Base-by-base conservation (phyloP, 2,329 filamentous ascomycete species). In the Trichoderma koningii region DNA sequence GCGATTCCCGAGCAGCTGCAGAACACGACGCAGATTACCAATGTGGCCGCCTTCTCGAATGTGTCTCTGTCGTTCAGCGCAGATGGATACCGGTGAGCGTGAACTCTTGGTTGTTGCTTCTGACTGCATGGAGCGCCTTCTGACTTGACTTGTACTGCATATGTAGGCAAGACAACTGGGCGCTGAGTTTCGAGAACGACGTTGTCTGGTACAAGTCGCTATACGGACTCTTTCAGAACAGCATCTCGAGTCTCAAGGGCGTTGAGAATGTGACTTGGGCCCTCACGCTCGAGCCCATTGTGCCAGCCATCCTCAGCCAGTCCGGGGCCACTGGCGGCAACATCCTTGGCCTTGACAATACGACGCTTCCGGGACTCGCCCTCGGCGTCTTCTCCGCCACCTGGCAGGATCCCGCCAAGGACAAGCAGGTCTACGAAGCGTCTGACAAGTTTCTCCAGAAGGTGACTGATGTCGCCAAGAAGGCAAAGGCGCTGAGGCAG, bases 341-440 rank as follows among this genome's bases (percentile, higher is more conserved):
- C 34, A 69, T 73, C 19, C 70, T 77, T 70, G 76, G 74, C 1
- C 52, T 55, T 9, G 30, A 55, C 21, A 55, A n/a, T 5, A 42
- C 21, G 7, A 30, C 52, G 21, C 19, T 34, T 5, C 30, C 19
- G 52, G 52, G 52, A 21, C n/a, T 42, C 7, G 23, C 41, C n/a
- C 21, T 30, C 28, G 17, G 28, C 21, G 15, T 55, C 19, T 34
- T 55, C 52, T 38, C 52, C 19, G 52, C 52, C 19, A 55, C 52
- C 5, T 55, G 52, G 52, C 10, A n/a, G 23, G 19, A 17, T 55
- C n/a, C 28, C 6, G 17, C 9, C 21, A 34, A 55, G 30, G 41
- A n/a, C 26, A 38, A 38, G 15, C 17, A 38, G 17, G 21, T 55
- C 30, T 19, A 55, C 52, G 10, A n/a, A 14, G 52, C 52, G 9